phyloP scores from a whole-genome alignment of 228 moss, liverwort and hornwort genomes.

The Sphagnum magellanicum region DNA sequence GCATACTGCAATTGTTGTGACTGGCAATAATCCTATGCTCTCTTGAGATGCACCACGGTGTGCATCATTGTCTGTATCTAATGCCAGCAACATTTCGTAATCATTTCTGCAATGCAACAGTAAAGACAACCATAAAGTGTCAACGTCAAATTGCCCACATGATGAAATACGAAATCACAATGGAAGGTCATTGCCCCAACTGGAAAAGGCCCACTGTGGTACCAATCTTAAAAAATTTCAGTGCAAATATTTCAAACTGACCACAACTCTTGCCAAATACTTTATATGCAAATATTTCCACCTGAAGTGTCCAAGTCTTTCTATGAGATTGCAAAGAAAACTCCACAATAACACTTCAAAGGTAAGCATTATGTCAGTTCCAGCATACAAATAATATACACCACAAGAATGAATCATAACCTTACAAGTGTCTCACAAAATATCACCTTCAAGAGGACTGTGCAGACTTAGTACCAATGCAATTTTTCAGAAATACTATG shows the following conservation, averaged over 20 bases:
- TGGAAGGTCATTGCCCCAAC: too few species aligned
- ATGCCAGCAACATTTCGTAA: conserved; percentile 78
- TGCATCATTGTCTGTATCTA: conserved; percentile 56
- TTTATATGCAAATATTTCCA: too few species aligned
- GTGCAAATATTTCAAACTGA: not conserved
- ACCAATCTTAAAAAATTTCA: too few species aligned
- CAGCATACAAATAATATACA: too few species aligned
- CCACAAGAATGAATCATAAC: too few species aligned
- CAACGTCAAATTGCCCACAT: too few species aligned
- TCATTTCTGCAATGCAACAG: conserved; percentile 49
- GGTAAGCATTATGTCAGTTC: too few species aligned
- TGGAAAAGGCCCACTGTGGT: too few species aligned
- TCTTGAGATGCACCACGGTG: conserved; percentile 66
- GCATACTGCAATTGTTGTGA: conserved; percentile 39
- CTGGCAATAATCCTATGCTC: conserved; percentile 51
- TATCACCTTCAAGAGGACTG: not conserved
- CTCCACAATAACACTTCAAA: too few species aligned
- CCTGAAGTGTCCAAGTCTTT: not conserved
- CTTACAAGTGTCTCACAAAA: not conserved
- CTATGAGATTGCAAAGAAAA: too few species aligned
- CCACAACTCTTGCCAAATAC: not conserved
- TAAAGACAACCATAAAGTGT: not conserved
- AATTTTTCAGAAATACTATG: not conserved
- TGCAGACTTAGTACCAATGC: not conserved
- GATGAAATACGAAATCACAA: too few species aligned